Conservation (phyloP, 768 basidiomycete genomes). For the Leccinum uliginosum region DNA sequence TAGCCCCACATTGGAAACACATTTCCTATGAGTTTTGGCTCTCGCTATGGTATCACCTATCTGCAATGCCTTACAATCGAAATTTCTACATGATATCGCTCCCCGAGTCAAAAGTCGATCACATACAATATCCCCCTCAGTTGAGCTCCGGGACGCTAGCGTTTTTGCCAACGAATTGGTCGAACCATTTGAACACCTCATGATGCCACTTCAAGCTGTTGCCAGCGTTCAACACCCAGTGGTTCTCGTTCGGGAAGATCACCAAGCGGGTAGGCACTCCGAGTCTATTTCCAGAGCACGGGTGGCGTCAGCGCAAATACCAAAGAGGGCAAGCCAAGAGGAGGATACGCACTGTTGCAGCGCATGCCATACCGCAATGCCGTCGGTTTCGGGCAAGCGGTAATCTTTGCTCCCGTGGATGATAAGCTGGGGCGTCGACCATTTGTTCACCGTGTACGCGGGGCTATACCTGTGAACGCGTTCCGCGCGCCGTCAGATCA, state of each 20-base stretch:
- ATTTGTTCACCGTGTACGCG: slow-evolving; percentile 73
- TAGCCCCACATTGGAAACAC: slow-evolving; percentile 9
- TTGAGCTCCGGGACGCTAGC: slow-evolving; percentile 7
- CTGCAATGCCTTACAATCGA: slow-evolving; percentile 6
- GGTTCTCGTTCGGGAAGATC: slow-evolving; percentile 88
- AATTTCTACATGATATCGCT: neutral
- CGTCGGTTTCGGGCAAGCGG: slow-evolving; percentile 79
- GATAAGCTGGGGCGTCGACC: slow-evolving; percentile 80
- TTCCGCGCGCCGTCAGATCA: neutral
- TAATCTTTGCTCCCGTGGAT: slow-evolving; percentile 90
- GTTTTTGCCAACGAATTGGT: slow-evolving; percentile 51
- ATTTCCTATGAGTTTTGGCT: neutral
- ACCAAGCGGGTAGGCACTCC: slow-evolving; percentile 73
- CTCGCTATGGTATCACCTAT: slow-evolving; percentile 2
- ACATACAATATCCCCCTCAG: neutral
- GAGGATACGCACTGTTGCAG: slow-evolving; percentile 63
- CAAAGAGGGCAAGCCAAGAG: neutral
- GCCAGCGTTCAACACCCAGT: slow-evolving; percentile 82
- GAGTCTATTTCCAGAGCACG: slow-evolving; percentile 38
- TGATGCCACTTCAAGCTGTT: slow-evolving; percentile 94
- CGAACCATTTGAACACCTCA: slow-evolving; percentile 91
- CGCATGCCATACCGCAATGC: slow-evolving; percentile 81
- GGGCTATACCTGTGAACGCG: slow-evolving; percentile 59
- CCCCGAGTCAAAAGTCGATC: neutral
- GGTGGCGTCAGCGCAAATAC: neutral